Percentiles rank a stretch among this genome's conserved stretches.
Conservation (phyloP, 1,284 basidiomycete genomes). For the Sporisorium iseilematis-ciliati region DNA sequence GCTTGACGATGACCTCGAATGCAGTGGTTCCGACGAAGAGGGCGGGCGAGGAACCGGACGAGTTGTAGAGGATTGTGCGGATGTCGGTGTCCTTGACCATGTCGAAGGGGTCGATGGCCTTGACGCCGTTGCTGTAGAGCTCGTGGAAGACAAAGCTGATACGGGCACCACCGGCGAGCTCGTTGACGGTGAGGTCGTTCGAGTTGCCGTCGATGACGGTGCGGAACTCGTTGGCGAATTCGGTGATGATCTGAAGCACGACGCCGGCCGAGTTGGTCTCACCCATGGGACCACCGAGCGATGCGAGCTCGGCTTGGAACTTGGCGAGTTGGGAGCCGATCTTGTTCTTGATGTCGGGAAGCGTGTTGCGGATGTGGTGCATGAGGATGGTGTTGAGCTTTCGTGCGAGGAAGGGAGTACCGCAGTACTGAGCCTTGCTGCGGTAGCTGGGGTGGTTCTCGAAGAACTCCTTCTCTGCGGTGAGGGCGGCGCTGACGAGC, state of each 20-base stretch:
- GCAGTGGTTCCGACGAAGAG: slow-evolving; percentile 97
- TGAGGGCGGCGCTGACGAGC: slow-evolving; percentile 84
- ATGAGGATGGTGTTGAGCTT: slow-evolving; percentile 94
- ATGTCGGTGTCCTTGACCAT: slow-evolving; percentile 95
- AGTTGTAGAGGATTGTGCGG: slow-evolving; percentile 96
- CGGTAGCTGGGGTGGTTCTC: slow-evolving; percentile 89
- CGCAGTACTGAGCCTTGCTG: slow-evolving; percentile 96
- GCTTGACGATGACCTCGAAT: slow-evolving; percentile 96
- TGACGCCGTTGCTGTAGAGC: slow-evolving; percentile 91
- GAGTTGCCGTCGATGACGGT: slow-evolving; percentile 99
- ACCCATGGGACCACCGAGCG: slow-evolving; percentile 95
- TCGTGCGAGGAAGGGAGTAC: slow-evolving; percentile 93
- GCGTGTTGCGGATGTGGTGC: slow-evolving; percentile 97
- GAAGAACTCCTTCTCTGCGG: slow-evolving; percentile 93
- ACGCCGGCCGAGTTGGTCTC: slow-evolving; percentile 82
- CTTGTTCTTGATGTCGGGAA: slow-evolving; percentile 99
- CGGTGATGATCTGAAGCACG: slow-evolving; percentile 87
- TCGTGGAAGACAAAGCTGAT: slow-evolving; percentile 99
- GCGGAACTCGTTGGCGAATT: slow-evolving; percentile 97
- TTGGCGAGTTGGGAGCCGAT: slow-evolving; percentile 98
- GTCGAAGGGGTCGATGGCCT: slow-evolving; percentile 88
- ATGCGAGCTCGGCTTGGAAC: slow-evolving; percentile 95
- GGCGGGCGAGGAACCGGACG: slow-evolving; percentile 94
- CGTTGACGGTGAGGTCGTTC: slow-evolving; percentile 96
- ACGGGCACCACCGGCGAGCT: slow-evolving; percentile 95